These are phyloP conservation scores for Helicocarpus griseus DNA, from an alignment of 2,329 filamentous ascomycete species.

Conservation along the genomic window DNA sequence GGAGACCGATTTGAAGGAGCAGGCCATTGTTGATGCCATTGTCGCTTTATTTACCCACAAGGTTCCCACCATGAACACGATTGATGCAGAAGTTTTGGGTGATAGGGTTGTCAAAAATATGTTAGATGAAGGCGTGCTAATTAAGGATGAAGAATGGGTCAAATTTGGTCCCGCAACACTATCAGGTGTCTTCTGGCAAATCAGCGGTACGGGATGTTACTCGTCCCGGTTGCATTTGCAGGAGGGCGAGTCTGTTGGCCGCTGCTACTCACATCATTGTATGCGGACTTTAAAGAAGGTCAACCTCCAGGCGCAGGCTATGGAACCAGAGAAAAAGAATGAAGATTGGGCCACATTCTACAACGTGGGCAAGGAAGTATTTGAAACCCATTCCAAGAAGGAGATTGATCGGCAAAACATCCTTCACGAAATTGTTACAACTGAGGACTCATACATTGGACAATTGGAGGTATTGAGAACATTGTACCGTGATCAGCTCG, in stretches of 20 bases:
- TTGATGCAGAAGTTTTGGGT: constrained; percentile 83
- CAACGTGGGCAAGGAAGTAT: constrained; percentile 65
- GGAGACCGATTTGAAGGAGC: constrained; percentile 75
- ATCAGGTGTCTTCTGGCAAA: constrained; percentile 84
- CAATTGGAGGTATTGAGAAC: constrained; percentile 77
- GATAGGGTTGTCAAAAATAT: constrained; percentile 68
- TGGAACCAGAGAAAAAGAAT: constrained; percentile 57
- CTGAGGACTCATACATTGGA: constrained; percentile 83
- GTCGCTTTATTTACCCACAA: constrained; percentile 86
- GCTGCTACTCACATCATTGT: constrained; percentile 91
- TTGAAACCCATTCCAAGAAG: constrained; percentile 65
- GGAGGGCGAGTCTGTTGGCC: constrained; percentile 49
- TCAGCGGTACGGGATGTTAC: constrained; percentile 88
- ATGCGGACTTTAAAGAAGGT: constrained; percentile 91
- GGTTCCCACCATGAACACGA: constrained; percentile 96
- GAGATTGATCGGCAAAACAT: constrained; percentile 90
- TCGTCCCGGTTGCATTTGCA: constrained; percentile 69
- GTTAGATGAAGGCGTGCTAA: constrained; percentile 65
- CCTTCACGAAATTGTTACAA: constrained; percentile 87
- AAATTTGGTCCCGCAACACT: constrained; percentile 75
- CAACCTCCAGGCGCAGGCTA: constrained; percentile 65
- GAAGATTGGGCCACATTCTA: constrained; percentile 90
- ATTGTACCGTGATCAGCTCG: constrained; percentile 75
- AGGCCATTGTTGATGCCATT: constrained; percentile 76
- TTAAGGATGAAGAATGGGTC: constrained; percentile 94